Conservation (phyloP, 192 early-diverging fungal genomes). For the Backusella australiensis region DNA sequence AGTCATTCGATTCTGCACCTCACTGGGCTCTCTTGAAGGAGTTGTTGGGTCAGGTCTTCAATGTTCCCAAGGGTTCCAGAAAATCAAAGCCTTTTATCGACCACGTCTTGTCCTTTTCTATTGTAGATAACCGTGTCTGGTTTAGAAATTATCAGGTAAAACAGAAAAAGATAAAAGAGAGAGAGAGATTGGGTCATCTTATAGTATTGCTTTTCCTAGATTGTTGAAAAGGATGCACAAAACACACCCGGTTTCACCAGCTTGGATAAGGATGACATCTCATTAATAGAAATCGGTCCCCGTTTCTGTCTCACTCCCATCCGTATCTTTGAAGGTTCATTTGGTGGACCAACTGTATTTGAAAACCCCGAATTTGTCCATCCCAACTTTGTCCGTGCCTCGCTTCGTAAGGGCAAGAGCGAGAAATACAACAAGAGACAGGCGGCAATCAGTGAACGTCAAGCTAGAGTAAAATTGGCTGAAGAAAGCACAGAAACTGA, state of each 20-base stretch:
- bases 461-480: slow-evolving; percentile 47
- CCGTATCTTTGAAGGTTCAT: slow-evolving; percentile 93
- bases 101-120: slow-evolving; percentile 87
- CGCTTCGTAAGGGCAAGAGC: slow-evolving; percentile 44
- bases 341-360: slow-evolving; percentile 89
- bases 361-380: slow-evolving; percentile 87
- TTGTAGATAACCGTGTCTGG: slow-evolving; percentile 89
- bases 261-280: slow-evolving; percentile 69
- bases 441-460: slow-evolving; percentile 37
- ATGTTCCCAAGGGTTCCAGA: slow-evolving; percentile 81
- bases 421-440: slow-evolving; percentile 52
- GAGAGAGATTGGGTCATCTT: neutral
- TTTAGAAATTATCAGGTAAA: slow-evolving; percentile 93
- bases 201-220: slow-evolving; percentile 26
- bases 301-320: slow-evolving; percentile 93
- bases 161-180: neutral
- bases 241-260: slow-evolving; percentile 52
- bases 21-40: slow-evolving; percentile 91
- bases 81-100: slow-evolving; percentile 97
- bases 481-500: slow-evolving; percentile 49
- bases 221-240: slow-evolving; percentile 65
- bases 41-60: slow-evolving; percentile 90
- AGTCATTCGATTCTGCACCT: slow-evolving; percentile 84
- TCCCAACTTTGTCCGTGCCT: slow-evolving; percentile 56
- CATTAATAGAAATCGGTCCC: slow-evolving; percentile 94